phyloP scores from a whole-genome alignment of 345 rosid species.

The Syzygium aqueum region DNA sequence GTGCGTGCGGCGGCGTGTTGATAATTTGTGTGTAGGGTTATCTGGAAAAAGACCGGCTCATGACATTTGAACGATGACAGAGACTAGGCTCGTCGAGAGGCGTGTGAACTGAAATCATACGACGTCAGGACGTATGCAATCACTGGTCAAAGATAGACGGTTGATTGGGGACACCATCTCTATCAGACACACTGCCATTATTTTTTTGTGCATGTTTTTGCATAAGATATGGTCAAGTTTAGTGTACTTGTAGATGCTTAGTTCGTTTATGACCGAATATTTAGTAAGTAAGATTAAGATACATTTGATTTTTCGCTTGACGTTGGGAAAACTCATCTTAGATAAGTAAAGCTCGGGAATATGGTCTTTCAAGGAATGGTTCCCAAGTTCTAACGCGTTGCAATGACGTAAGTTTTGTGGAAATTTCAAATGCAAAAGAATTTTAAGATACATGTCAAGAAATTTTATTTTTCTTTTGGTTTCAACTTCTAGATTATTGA shows the following conservation, averaged over 20 bases:
- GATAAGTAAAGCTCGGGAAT: too few species aligned
- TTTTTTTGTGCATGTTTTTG: not conserved
- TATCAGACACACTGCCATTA: not conserved
- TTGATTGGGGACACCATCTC: not conserved
- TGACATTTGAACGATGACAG: not conserved
- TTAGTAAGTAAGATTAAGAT: too few species aligned
- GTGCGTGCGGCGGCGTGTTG: not conserved
- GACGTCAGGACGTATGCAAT: not conserved
- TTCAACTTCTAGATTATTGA: not conserved
- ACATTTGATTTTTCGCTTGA: too few species aligned
- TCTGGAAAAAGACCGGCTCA: not conserved
- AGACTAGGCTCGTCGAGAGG: not conserved
- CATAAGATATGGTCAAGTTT: not conserved
- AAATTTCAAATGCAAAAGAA: not conserved
- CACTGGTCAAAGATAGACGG: not conserved
- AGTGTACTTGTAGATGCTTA: not conserved
- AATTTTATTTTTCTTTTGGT: not conserved
- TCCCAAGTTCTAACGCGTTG: too few species aligned
- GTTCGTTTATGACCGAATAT: too few species aligned
- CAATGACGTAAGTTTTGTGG: too few species aligned
- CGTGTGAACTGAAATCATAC: not conserved
- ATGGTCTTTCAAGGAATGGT: too few species aligned
- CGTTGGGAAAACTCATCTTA: too few species aligned
- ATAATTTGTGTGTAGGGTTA: not conserved
- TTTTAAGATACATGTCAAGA: not conserved